Conservation (phyloP, 116 monocot genomes). For the Iris pallida region DNA sequence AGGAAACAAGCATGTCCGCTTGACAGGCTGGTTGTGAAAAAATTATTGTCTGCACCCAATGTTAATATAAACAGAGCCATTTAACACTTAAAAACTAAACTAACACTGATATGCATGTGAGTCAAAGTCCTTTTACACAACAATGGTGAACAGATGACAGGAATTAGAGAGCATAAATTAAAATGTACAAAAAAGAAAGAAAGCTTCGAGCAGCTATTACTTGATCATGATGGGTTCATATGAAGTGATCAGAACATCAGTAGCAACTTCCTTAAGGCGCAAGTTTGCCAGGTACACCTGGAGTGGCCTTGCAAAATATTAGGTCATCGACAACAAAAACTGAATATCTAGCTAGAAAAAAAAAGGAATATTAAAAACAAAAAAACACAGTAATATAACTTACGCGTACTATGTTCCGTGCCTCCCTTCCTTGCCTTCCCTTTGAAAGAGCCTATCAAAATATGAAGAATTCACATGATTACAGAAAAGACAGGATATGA, state of each 20-base stretch:
- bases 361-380: too few relatives aligned
- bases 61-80: too few relatives aligned
- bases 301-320: slow-evolving; percentile 2
- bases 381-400: slow-evolving; percentile 12
- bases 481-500: neutral
- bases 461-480: neutral
- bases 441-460: slow-evolving; percentile 59
- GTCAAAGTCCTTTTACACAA: neutral
- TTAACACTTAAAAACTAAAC: too few relatives aligned
- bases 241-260: slow-evolving; percentile 77
- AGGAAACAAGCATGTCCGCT: too few relatives aligned
- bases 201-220: slow-evolving; percentile 29
- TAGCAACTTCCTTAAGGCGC: slow-evolving; percentile 66
- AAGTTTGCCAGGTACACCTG: slow-evolving; percentile 85
- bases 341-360: neutral
- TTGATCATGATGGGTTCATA: slow-evolving; percentile 85
- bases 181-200: neutral
- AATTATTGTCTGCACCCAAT: too few relatives aligned
- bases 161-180: neutral
- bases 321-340: neutral
- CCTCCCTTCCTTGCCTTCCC: slow-evolving; percentile 73
- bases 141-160: neutral
- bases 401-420: slow-evolving; percentile 72
- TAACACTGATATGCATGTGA: too few relatives aligned
- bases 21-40: too few relatives aligned